Evolutionary conservation across 768 basidiomycete genomes (phyloP).

Genomic region (Phanerochaete sordida): DNA sequence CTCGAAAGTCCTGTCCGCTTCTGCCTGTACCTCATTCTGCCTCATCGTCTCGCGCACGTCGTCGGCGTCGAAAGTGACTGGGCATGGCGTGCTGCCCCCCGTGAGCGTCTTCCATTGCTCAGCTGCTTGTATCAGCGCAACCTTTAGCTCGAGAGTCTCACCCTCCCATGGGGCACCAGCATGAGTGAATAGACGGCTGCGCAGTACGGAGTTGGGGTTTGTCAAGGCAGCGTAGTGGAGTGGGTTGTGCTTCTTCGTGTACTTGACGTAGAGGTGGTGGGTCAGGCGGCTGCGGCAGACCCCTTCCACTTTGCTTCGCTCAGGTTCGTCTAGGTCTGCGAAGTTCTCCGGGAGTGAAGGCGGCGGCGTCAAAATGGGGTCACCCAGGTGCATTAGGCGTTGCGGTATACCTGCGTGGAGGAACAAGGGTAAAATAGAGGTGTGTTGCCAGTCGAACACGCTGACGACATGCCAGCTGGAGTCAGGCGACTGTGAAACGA

Average conservation of each 20-base stretch:
- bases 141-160: conserved; percentile 22
- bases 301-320: conserved; percentile 11
- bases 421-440: conserved; percentile 22
- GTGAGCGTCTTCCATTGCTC: conserved; percentile 19
- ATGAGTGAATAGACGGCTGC: conserved; percentile 17
- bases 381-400: conserved; percentile 21
- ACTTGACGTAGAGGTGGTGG: conserved; percentile 22
- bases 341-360: conserved; percentile 18
- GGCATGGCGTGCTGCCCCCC: conserved; percentile 19
- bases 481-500: conserved; percentile 18
- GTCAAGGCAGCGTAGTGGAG: conserved; percentile 16
- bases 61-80: conserved; percentile 19
- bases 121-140: conserved; percentile 20
- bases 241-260: conserved; percentile 20
- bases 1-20: too few species aligned
- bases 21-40: too few species aligned
- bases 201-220: conserved; percentile 14
- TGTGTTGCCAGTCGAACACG: conserved; percentile 27
- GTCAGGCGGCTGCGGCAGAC: conserved; percentile 21
- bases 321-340: conserved; percentile 15
- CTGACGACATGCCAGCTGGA: conserved; percentile 16
- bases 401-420: conserved; percentile 21
- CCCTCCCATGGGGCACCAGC: conserved; percentile 24
- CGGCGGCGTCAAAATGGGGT: conserved; percentile 16
- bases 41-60: conserved; percentile 19